Evolutionary conservation across 306 rosid species (phyloP).

Genomic region (Comarum palustre): DNA sequence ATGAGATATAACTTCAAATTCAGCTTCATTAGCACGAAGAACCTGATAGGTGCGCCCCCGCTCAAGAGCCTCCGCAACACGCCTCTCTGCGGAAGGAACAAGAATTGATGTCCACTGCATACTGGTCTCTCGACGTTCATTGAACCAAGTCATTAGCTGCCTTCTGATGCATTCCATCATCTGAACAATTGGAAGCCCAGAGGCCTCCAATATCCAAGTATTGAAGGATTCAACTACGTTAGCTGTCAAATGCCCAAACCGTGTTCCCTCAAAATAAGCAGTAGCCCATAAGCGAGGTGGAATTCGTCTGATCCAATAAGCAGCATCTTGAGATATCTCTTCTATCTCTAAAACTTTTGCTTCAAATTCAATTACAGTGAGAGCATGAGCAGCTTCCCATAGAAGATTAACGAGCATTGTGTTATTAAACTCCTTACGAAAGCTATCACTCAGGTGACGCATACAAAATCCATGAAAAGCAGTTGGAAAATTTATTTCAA

Average conservation of each 20-base stretch:
- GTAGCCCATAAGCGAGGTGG: conserved; percentile 85
- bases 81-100: conserved; percentile 75
- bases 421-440: conserved; percentile 81
- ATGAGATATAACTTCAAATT: conserved; percentile 79
- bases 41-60: conserved; percentile 80
- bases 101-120: conserved; percentile 93
- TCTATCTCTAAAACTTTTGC: conserved; percentile 66
- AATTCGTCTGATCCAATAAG: conserved; percentile 68
- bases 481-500: conserved; percentile 73
- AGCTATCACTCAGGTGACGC: conserved; percentile 81
- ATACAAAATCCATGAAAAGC: conserved; percentile 90
- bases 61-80: conserved; percentile 74
- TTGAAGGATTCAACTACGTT: conserved; percentile 65
- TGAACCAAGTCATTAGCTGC: conserved; percentile 89
- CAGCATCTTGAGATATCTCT: conserved; percentile 80
- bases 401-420: conserved; percentile 63
- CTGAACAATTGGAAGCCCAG: conserved; percentile 81
- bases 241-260: conserved; percentile 78
- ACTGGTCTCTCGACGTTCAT: conserved; percentile 77
- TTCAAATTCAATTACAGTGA: conserved; percentile 70
- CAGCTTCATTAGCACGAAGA: conserved; percentile 86
- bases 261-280: conserved; percentile 79
- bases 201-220: conserved; percentile 75
- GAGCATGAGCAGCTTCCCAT: conserved; percentile 83
- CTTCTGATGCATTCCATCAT: conserved; percentile 91